These are phyloP conservation scores for Auricularia sp. DNA, from an alignment of 768 basidiomycete species.

Conservation along the genomic window DNA sequence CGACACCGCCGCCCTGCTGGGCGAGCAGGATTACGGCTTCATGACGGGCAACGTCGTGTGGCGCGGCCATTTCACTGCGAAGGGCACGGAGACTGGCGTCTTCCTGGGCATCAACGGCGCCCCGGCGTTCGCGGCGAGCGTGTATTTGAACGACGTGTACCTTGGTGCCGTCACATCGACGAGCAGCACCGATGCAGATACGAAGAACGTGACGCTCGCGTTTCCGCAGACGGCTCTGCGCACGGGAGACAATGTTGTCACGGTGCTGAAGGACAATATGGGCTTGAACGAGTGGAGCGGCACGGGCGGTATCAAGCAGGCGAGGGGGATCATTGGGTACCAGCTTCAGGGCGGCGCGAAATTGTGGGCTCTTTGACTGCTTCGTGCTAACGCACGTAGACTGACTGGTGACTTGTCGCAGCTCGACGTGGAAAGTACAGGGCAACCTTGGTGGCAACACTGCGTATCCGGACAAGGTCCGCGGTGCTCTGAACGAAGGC, in stretches of 20 bases:
- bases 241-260: slow-evolving; percentile 62
- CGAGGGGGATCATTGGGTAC: neutral
- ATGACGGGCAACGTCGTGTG: slow-evolving; percentile 54
- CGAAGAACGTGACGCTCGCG: slow-evolving; percentile 54
- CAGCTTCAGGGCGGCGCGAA: neutral
- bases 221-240: slow-evolving; percentile 49
- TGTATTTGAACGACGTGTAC: slow-evolving; percentile 69
- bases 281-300: neutral
- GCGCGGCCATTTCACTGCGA: slow-evolving; percentile 60
- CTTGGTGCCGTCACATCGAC: slow-evolving; percentile 17
- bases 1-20: neutral
- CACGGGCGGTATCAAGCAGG: neutral
- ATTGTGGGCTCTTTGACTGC: neutral
- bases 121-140: slow-evolving; percentile 70
- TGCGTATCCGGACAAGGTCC: slow-evolving; percentile 64
- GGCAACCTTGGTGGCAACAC: slow-evolving; percentile 64
- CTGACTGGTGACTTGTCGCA: neutral
- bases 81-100: slow-evolving; percentile 16
- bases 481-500: slow-evolving; percentile 64
- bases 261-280: slow-evolving; percentile 28
- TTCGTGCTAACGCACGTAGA: neutral
- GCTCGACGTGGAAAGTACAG: slow-evolving; percentile 54
- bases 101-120: slow-evolving; percentile 77
- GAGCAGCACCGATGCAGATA: slow-evolving; percentile 23
- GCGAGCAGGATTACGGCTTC: slow-evolving; percentile 1